Conservation (phyloP, 495 filamentous ascomycete genomes). For the Aspergillus cavernicola region DNA sequence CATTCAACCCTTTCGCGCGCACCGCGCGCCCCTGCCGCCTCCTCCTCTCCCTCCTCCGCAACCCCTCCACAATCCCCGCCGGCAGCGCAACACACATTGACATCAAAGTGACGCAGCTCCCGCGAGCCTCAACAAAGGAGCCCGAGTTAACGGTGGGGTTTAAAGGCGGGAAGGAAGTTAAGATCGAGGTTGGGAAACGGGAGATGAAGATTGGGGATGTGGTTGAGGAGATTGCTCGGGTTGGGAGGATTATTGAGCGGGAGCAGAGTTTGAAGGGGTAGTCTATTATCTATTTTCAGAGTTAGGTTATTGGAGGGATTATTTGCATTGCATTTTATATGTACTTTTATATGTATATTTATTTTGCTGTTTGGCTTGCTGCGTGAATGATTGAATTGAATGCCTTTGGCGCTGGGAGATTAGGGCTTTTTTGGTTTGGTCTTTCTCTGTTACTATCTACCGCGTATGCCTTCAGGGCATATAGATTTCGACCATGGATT, state of each 20-base stretch:
- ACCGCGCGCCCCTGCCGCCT: slow-evolving; percentile 74
- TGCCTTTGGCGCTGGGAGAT: slow-evolving; percentile 14
- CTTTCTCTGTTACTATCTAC: background rate
- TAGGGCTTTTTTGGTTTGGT: slow-evolving; percentile 11
- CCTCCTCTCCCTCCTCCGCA: slow-evolving; percentile 76
- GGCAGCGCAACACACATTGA: slow-evolving; percentile 71
- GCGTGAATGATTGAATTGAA: background rate
- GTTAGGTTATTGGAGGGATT: no score
- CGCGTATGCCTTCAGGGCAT: no score
- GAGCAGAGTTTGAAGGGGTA: slow-evolving; percentile 73
- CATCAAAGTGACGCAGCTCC: slow-evolving; percentile 64
- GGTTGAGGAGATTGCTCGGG: slow-evolving; percentile 82
- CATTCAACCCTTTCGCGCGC: slow-evolving; percentile 88
- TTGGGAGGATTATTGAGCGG: slow-evolving; percentile 75
- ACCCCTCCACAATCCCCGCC: slow-evolving; percentile 62
- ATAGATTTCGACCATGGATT: no score
- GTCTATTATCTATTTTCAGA: slow-evolving; percentile 14
- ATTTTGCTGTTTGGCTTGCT: background rate
- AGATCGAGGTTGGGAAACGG: slow-evolving; percentile 74
- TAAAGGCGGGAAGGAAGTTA: slow-evolving; percentile 55
- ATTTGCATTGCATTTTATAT: no score
- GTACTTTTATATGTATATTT: slow-evolving; percentile 20
- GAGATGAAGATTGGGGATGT: slow-evolving; percentile 82
- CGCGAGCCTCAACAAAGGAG: slow-evolving; percentile 53
- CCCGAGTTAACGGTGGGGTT: slow-evolving; percentile 61